Evolutionary conservation across 257 asterid genomes (phyloP), one percentile per base, ranked within the genome.

Genomic region (Forsythia suspensa): DNA sequence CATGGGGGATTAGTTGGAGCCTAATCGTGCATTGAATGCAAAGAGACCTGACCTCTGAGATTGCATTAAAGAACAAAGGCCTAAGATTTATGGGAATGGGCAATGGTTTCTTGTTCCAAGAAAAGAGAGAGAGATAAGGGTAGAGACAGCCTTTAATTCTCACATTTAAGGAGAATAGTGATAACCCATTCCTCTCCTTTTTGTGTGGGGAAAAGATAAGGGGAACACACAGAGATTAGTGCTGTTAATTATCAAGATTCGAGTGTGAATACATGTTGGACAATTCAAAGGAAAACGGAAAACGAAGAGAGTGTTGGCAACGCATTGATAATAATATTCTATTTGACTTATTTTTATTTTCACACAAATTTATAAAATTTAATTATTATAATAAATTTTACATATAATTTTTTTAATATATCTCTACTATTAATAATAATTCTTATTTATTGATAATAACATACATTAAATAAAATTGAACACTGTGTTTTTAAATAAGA

Each of bases 1-100:
- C 76, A 75, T 77, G 80, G 73, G 24, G 46, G 77, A 74, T 72
- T 77, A 24, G 83, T 77, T 80, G 79, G 52, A 72, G 70, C 16
- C 67, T 59, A 74, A 77, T 43, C 29, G 76, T 37, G 72, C 86
- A 86, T 82, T 84, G 16, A 88, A 67, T 87, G 89, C 66, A 72
- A 42, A 71, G 71, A 38, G 69, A 55, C 74, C 83, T 72, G 82
- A 77, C 83, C 71, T 81, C 91, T 79, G 86, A 69, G 69, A 55
- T 80, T 82, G 84, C 92, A 91, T 87, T 88, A 80, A 88, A 82
- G 84, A 76, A 77, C 76, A n/a, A 61, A 76, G 72, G 48, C 83
- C 86, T 52, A 76, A 46, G 36, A 84, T 81, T 72, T 81, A 68
- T 75, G 72, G 83, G 85, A 59, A 70, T 84, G 75, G 82, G 78